Percentiles rank a stretch among this genome's conserved stretches.
Evolutionary conservation across 441 rosid genomes (phyloP).

Genomic region (Populus hybrid): DNA sequence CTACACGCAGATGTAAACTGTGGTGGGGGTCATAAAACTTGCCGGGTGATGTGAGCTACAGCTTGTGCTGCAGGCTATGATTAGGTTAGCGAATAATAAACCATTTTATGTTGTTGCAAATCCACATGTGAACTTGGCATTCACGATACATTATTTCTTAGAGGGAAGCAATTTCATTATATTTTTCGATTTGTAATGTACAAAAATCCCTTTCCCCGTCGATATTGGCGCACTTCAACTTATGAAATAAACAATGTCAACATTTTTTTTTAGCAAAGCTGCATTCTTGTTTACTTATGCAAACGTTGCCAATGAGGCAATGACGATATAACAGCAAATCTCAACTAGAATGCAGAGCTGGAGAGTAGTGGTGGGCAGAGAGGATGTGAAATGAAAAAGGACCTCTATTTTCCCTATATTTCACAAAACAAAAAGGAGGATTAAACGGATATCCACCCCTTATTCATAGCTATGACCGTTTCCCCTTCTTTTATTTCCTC

Average conservation of each 20-base stretch:
- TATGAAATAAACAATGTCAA: not conserved
- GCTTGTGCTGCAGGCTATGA: not conserved
- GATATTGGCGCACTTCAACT: not conserved
- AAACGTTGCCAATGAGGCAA: not conserved
- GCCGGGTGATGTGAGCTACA: not conserved
- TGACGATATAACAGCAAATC: not conserved
- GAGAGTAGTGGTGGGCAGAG: not conserved
- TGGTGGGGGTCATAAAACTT: not conserved
- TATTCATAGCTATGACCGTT: conserved; percentile 27
- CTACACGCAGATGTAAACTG: too few species aligned
- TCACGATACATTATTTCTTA: not conserved
- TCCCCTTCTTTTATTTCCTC: conserved; percentile 9
- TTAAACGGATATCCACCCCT: conserved; percentile 30
- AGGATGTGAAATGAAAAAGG: not conserved
- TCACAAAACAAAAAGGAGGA: conserved; percentile 14
- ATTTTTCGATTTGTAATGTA: not conserved
- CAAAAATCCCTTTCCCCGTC: not conserved
- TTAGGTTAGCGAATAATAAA: not conserved
- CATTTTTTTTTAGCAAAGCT: not conserved
- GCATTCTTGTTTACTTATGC: not conserved
- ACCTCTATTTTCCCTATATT: conserved; percentile 10
- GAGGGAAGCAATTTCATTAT: not conserved
- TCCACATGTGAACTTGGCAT: not conserved
- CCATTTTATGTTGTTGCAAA: not conserved
- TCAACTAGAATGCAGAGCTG: not conserved